phyloP scores from a whole-genome alignment of 345 rosid species.

The Gossypium ekmanianum region DNA sequence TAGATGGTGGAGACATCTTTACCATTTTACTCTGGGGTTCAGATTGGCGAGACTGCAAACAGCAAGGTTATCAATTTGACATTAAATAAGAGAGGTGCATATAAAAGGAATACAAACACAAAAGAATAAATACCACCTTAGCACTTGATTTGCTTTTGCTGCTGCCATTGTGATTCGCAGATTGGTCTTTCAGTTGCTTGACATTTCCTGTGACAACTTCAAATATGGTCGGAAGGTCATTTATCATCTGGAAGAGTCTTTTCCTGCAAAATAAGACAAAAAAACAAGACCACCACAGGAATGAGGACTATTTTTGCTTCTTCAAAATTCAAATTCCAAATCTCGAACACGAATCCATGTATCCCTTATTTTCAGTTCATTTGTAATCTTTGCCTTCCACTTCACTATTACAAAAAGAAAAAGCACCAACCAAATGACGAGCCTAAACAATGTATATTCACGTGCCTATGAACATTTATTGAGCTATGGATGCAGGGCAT shows the following conservation, averaged over 20 bases:
- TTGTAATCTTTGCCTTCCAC: not conserved
- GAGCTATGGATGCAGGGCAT: not conserved
- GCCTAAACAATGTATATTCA: not conserved
- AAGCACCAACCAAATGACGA: not conserved
- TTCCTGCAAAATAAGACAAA: slow-evolving; percentile 50
- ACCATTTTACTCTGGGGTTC: slow-evolving; percentile 54
- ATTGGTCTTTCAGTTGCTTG: slow-evolving; percentile 72
- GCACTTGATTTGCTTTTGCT: slow-evolving; percentile 75
- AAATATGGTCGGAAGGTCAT: slow-evolving; percentile 85
- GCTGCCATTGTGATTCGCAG: slow-evolving; percentile 53
- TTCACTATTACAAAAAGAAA: not conserved
- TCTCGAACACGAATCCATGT: not conserved
- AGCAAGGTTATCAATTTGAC: slow-evolving; percentile 6
- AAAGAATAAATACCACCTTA: slow-evolving; percentile 44
- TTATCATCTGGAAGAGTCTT: slow-evolving; percentile 98
- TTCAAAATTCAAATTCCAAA: not conserved
- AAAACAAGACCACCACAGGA: not conserved
- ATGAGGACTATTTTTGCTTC: not conserved
- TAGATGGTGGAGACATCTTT: slow-evolving; percentile 73
- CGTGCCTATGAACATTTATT: not conserved
- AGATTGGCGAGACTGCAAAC: slow-evolving; percentile 59
- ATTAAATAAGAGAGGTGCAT: not conserved
- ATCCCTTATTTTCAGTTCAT: not conserved
- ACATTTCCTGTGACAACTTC: slow-evolving; percentile 78
- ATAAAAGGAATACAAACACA: not conserved